phyloP scores from a whole-genome alignment of 1,284 basidiomycete genomes.

The Pseudozyma flocculosa region DNA sequence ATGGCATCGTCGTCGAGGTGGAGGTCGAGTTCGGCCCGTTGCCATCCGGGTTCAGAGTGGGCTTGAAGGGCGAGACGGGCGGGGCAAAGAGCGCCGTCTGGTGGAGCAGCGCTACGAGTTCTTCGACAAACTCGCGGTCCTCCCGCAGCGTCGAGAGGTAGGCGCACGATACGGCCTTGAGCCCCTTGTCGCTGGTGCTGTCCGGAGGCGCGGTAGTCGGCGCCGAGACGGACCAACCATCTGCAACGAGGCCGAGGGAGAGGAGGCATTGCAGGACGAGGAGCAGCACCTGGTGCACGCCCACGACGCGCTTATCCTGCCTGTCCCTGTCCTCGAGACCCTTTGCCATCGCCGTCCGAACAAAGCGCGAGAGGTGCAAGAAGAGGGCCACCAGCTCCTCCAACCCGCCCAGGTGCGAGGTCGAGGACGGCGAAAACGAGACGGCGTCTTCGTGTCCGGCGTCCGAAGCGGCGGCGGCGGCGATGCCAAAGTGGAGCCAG shows the following conservation, averaged over 20 bases:
- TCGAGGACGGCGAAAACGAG: no score
- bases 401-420: no score
- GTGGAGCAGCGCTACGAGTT: constrained; percentile 24
- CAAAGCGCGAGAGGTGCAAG: constrained; percentile 18
- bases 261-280: constrained; percentile 31
- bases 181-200: neutral
- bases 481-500: constrained; percentile 20
- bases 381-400: no score
- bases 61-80: constrained; percentile 38
- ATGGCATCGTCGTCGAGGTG: no score
- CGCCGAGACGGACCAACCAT: no score
- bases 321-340: constrained; percentile 16
- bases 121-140: constrained; percentile 10
- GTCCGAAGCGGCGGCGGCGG: neutral
- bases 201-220: no score
- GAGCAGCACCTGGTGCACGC: constrained; percentile 30
- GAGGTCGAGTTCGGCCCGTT: no score
- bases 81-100: constrained; percentile 33
- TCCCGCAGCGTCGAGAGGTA: constrained; percentile 10
- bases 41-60: no score
- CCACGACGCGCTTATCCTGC: constrained; percentile 25
- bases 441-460: neutral
- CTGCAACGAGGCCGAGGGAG: constrained; percentile 29
- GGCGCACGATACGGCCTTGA: constrained; percentile 3
- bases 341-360: constrained; percentile 20